These are phyloP conservation scores for Cryptosporidium baileyi DNA, from an alignment of 169 alveolate genomes.

Conservation along the genomic window DNA sequence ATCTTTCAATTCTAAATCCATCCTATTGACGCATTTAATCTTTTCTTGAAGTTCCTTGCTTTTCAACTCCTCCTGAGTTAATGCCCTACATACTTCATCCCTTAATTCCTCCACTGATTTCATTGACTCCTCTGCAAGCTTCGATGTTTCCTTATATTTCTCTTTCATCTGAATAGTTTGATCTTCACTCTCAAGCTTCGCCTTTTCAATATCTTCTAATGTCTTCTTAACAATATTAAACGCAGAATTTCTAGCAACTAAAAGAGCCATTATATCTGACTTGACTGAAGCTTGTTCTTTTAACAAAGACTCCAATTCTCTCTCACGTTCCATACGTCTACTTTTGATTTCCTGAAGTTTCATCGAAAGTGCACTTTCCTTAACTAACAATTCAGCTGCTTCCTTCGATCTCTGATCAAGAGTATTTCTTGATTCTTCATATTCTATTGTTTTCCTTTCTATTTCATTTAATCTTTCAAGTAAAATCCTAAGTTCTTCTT, in stretches of 20 bases:
- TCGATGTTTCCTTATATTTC: background rate
- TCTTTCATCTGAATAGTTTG: constrained; percentile 4
- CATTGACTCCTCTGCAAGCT: constrained; percentile 20
- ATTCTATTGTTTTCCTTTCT: background rate
- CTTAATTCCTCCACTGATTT: background rate
- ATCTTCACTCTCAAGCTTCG: constrained; percentile 3
- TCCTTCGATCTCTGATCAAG: constrained; percentile 52
- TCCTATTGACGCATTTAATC: background rate
- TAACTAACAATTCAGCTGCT: constrained; percentile 21
- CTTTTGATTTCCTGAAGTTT: constrained; percentile 29
- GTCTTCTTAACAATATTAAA: constrained; percentile 7
- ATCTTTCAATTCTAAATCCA: constrained; percentile 10
- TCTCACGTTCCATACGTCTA: background rate
- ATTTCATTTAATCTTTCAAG: background rate
- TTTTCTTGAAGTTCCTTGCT: constrained; percentile 4
- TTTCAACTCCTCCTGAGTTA: constrained; percentile 10
- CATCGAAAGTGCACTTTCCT: background rate
- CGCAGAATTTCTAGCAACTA: constrained; percentile 64
- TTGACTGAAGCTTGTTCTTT: constrained; percentile 2
- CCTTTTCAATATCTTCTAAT: constrained; percentile 25
- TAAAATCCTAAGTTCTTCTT: background rate
- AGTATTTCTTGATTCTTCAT: constrained; percentile 4
- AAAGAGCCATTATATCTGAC: constrained; percentile 29
- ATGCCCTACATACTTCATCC: constrained; percentile 22
- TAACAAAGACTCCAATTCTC: background rate